phyloP scores from a whole-genome alignment of 208 protist genomes.

The Leptomonas seymouri region DNA sequence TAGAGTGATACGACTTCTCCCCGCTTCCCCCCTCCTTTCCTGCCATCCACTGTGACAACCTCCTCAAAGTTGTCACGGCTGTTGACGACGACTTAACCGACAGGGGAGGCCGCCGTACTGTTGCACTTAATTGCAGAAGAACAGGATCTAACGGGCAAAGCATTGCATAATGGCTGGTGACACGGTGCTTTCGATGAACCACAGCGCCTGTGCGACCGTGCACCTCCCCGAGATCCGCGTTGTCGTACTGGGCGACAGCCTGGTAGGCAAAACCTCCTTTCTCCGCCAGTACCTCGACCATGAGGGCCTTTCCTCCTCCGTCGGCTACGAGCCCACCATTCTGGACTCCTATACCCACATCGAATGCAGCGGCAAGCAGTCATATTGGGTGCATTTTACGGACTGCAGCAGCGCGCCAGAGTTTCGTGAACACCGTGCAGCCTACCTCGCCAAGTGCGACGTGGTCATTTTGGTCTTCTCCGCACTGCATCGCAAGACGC shows the following conservation, averaged over 20 bases:
- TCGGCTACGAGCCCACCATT: slow-evolving; percentile 41
- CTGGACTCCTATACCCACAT: slow-evolving; percentile 53
- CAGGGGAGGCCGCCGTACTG: too few species aligned
- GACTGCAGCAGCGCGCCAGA: slow-evolving; percentile 53
- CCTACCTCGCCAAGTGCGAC: slow-evolving; percentile 59
- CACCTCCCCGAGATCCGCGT: slow-evolving; percentile 30
- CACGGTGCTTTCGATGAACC: not conserved
- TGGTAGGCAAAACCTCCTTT: slow-evolving; percentile 62
- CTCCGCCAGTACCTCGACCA: slow-evolving; percentile 55
- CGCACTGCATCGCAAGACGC: slow-evolving; percentile 39
- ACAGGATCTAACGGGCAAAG: not conserved
- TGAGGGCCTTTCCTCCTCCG: slow-evolving; percentile 20
- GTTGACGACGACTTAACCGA: too few species aligned
- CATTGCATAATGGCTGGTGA: slow-evolving; percentile 9
- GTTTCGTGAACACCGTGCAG: slow-evolving; percentile 52
- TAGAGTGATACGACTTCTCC: too few species aligned
- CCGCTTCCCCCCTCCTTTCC: too few species aligned
- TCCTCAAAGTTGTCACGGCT: not conserved
- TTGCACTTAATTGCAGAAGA: not conserved
- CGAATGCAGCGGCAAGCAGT: slow-evolving; percentile 35
- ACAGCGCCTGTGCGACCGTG: slow-evolving; percentile 6
- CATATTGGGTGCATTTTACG: slow-evolving; percentile 48
- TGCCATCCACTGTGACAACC: not conserved
- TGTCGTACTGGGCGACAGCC: slow-evolving; percentile 48
- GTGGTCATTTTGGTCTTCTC: slow-evolving; percentile 74